Percentiles rank a stretch among this genome's conserved stretches.
Conservation (phyloP, 1,139 yeast genomes). For the Nakaseomyces uthaithaninus region DNA sequence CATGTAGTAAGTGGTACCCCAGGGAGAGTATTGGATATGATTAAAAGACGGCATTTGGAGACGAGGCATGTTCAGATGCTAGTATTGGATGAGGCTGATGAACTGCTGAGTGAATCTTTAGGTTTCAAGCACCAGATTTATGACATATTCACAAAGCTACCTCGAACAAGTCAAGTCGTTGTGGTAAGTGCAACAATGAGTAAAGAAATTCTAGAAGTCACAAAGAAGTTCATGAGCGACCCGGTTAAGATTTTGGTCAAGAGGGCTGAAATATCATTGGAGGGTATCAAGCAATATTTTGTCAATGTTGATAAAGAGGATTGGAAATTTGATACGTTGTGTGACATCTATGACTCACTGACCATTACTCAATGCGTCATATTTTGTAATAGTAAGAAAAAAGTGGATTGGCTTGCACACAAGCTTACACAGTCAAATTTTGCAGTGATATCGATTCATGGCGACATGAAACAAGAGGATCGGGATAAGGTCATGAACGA, state of each 20-base stretch:
- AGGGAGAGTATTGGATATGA: conserved; percentile 84
- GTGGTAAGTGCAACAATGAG: conserved; percentile 92
- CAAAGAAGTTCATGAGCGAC: conserved; percentile 79
- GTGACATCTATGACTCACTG: conserved; percentile 88
- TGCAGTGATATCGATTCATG: conserved; percentile 91
- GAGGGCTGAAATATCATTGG: conserved; percentile 79
- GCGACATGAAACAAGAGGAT: conserved; percentile 93
- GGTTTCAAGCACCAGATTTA: conserved; percentile 92
- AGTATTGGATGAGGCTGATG: conserved; percentile 92
- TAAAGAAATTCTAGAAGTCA: conserved; percentile 75
- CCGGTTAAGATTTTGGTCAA: conserved; percentile 88
- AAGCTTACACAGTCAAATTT: conserved; percentile 73
- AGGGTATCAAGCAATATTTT: conserved; percentile 83
- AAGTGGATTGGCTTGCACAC: conserved; percentile 86
- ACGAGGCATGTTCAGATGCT: conserved; percentile 73
- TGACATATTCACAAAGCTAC: conserved; percentile 74
- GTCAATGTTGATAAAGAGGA: conserved; percentile 85
- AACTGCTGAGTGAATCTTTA: conserved; percentile 56
- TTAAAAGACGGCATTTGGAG: conserved; percentile 61
- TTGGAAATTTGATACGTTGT: conserved; percentile 90
- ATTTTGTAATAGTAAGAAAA: conserved; percentile 85
- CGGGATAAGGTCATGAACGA: conserved; percentile 86
- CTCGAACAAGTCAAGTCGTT: conserved; percentile 80
- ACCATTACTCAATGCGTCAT: conserved; percentile 95
- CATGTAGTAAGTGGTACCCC: conserved; percentile 98